Percentiles rank a stretch among this genome's conserved stretches.
Evolutionary conservation across 1,284 basidiomycete species (phyloP).

Genomic region (Cutaneotrichosporon mucoides): DNA sequence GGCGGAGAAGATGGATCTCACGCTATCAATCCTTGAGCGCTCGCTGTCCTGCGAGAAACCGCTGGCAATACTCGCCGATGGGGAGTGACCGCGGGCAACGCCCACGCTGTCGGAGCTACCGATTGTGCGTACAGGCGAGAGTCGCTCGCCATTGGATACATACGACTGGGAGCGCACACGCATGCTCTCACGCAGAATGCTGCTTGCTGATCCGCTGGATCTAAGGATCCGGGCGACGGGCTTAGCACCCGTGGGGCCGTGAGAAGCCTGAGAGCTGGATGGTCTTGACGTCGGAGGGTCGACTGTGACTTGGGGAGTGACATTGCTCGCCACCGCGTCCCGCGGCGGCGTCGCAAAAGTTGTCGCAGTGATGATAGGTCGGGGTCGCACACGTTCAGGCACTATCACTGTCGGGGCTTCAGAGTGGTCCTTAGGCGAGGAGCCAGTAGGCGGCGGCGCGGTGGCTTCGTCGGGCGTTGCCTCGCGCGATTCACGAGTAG

Average conservation of each 20-base stretch:
- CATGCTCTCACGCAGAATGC: not conserved
- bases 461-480: not conserved
- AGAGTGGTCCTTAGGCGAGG: not conserved
- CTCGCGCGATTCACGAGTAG: no score
- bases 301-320: not conserved
- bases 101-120: not conserved
- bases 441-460: not conserved
- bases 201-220: not conserved
- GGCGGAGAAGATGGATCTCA: conserved; percentile 17
- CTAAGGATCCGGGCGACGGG: not conserved
- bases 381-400: not conserved
- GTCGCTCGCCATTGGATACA: no score
- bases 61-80: not conserved
- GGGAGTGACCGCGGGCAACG: not conserved
- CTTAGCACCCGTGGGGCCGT: no score
- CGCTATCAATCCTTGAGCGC: conserved; percentile 10
- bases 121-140: no score
- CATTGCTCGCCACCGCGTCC: not conserved
- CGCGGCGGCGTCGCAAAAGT: not conserved
- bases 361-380: not conserved
- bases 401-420: not conserved
- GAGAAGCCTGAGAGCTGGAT: not conserved
- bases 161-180: not conserved
- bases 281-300: not conserved
- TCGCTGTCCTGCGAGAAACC: not conserved